Evolutionary conservation across 2,329 filamentous ascomycete species (phyloP), one percentile per base, ranked within the genome.

Genomic region (Akanthomyces uredinophilus): DNA sequence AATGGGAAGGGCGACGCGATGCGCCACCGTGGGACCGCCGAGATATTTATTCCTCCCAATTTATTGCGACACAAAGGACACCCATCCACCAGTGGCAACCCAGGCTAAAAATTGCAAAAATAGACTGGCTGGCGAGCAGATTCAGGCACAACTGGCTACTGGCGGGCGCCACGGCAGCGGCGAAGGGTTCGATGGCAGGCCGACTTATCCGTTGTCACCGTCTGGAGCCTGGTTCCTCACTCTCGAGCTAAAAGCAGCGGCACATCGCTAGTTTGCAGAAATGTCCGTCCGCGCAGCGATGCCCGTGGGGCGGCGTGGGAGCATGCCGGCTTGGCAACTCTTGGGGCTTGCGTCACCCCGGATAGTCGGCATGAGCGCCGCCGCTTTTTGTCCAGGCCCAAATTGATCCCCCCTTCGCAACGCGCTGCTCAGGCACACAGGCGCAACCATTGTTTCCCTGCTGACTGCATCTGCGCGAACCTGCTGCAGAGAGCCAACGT

Each of bases 171-270:
- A 59, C 56, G 32, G 13, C 55, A 16, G 20, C 5, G 46, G 16
- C 44, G 27, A 35, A 50, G 11, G 24, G 55, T 59, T 37, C 29
- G 7, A 41, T 32, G 24, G 24, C 16, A 32, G 56, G 56, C 56
- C 56, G 56, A 59, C 35, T 59, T 59, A 59, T 51, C 56, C 56
- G 56, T 55, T 24, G 53, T 55, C 39, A 4, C 53, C 53, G 49
- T 54, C 35, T 41, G 20, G 39, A 46, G n/a, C 16, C 27, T 44
- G 24, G 4, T n/a, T 22, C 24, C 11, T 10, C n/a, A 29, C 22
- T 5, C 11, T 29, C 2, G 37, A 2, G 18, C 18, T 43, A 59
- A 59, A 39, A 59, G 56, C 56, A 37, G 56, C 56, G 46, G 18
- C 35, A 44, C 24, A 41, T 43, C 22, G n/a, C 35, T 16, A 35